Evolutionary conservation across 1,139 yeast species (phyloP), one percentile per base, ranked within the genome.

Genomic region (Pneumocystis sp.): DNA sequence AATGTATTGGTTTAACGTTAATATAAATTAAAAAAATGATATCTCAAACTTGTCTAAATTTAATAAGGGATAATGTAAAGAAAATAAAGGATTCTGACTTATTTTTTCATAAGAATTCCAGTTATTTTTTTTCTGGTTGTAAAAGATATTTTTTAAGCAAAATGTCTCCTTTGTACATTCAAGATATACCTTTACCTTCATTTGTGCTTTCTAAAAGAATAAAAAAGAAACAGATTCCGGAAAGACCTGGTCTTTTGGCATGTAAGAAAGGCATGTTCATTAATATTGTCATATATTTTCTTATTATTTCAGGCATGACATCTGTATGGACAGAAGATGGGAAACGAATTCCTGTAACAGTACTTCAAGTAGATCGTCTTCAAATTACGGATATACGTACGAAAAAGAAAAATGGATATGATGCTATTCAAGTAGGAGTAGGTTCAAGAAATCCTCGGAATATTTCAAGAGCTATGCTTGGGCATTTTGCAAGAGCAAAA

Each of bases 391-490:
- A 82, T 72, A 84, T 83, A 71, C 88, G 87, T 74, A 86, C 93
- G 4, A 73, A 80, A 39, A 84, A 81, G 34, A 79, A 81, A 45
- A 85, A 88, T 71, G 97, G 97, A 3, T 89, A 89, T 76, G 81
- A 79, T 71, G 93, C 97, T 0, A 95, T 90, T 21, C 87, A 89
- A 75, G 79, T 93, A 63, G 99, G 97, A n/a, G 86, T 83, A 69
- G 90, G 96, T 56, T 83, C 83, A 70, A 85, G 84, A 72, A 78
- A 84, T 67, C 78, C 80, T 63, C 81, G 83, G 68, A 87, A 87
- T 71, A 81, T 86, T 63, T 77, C 86, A 31, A 81, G 85, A 67
- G 83, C 84, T 56, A 77, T 85, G 75, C 80, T 90, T 68, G 90
- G 89, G n/a, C 90, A 87, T 73, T 90, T 85, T 73, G 83, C 89